Percentiles rank a stretch among this genome's conserved stretches.
Conservation (phyloP, 495 filamentous ascomycete genomes). For the Penicillium paxilli region DNA sequence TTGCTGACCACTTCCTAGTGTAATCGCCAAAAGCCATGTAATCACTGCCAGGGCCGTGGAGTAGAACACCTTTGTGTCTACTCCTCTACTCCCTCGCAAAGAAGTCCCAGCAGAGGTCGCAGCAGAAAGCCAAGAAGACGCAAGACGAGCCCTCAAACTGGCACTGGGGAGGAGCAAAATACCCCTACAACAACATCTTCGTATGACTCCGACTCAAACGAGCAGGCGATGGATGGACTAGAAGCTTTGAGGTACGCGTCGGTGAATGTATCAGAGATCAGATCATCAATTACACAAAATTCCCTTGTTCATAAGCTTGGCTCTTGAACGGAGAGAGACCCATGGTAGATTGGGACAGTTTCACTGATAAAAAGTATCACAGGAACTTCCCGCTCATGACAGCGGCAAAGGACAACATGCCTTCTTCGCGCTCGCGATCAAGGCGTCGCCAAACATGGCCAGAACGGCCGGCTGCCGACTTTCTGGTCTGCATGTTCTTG, state of each 20-base stretch:
- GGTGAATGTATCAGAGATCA: not conserved
- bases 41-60: constrained; percentile 17
- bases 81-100: not conserved
- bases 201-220: constrained; percentile 14
- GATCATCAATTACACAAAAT: not conserved
- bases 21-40: constrained; percentile 20
- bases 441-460: constrained; percentile 10
- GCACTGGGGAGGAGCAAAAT: constrained; percentile 2
- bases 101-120: constrained; percentile 3
- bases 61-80: constrained; percentile 19
- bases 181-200: constrained; percentile 13
- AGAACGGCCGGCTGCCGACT: constrained; percentile 13
- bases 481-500: constrained; percentile 17
- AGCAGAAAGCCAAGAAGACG: not conserved
- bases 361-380: not conserved
- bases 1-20: constrained; percentile 12
- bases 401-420: not conserved
- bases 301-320: not conserved
- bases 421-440: constrained; percentile 1
- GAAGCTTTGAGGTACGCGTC: constrained; percentile 7
- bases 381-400: not conserved
- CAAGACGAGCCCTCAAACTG: not conserved
- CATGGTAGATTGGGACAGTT: not conserved
- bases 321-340: not conserved
- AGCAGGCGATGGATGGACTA: not conserved